phyloP scores from a whole-genome alignment of 108 stramenopile genomes.

The Conticribra guillardii region DNA sequence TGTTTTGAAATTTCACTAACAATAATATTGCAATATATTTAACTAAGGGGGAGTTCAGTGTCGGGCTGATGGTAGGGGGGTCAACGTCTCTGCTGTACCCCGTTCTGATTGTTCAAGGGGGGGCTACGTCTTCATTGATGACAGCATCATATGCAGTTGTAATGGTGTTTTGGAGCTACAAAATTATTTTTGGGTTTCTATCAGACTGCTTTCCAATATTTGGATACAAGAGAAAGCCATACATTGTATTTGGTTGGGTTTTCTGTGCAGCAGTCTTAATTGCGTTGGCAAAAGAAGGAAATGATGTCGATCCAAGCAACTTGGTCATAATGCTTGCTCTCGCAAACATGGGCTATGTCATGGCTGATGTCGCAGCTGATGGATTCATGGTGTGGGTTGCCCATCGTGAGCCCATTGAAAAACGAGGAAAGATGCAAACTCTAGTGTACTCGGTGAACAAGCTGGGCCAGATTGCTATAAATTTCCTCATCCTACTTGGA shows the following conservation, averaged over 20 bases:
- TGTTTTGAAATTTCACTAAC: no score
- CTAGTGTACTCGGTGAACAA: slow-evolving; percentile 48
- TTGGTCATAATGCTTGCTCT: slow-evolving; percentile 41
- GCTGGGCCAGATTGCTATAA: slow-evolving; percentile 53
- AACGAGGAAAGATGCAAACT: slow-evolving; percentile 54
- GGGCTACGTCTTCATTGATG: slow-evolving; percentile 40
- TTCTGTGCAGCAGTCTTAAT: slow-evolving; percentile 43
- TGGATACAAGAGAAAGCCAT: slow-evolving; percentile 61
- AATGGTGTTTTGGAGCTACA: slow-evolving; percentile 56
- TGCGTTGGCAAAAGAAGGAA: slow-evolving; percentile 36
- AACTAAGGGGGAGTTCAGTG: no score
- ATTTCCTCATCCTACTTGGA: slow-evolving; percentile 47
- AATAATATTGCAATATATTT: no score
- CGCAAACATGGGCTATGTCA: slow-evolving; percentile 47
- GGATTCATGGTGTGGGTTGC: slow-evolving; percentile 61
- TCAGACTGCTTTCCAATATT: slow-evolving; percentile 56
- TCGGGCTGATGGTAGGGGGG: slow-evolving; percentile 53
- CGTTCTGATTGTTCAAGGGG: slow-evolving; percentile 43
- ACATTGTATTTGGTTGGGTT: slow-evolving; percentile 52
- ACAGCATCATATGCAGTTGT: slow-evolving; percentile 43
- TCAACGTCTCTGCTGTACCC: slow-evolving; percentile 50
- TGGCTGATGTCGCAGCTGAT: slow-evolving; percentile 53
- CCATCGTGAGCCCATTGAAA: slow-evolving; percentile 54
- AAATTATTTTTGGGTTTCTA: slow-evolving; percentile 58
- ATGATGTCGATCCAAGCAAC: slow-evolving; percentile 29